Evolutionary conservation across 129 eudicot genomes (phyloP).

Genomic region (Flaveria trinervia): DNA sequence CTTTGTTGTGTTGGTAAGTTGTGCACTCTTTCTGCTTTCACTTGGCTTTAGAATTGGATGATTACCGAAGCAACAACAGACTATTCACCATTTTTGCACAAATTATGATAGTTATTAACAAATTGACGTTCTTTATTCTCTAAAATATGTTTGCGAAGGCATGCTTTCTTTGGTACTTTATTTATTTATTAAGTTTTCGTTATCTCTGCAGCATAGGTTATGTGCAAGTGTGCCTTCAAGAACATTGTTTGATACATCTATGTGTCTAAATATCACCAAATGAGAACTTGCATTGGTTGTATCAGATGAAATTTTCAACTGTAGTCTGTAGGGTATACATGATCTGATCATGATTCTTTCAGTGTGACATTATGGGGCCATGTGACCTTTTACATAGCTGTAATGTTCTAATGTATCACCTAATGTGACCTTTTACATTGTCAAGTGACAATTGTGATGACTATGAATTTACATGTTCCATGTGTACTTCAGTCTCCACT

Average conservation of each 20-base stretch:
- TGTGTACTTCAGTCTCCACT: conserved; percentile 27
- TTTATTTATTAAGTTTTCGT: not conserved
- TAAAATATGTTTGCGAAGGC: not conserved
- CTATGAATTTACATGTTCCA: conserved; percentile 20
- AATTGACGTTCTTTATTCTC: not conserved
- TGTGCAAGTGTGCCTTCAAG: conserved; percentile 22
- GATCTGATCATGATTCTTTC: conserved; percentile 39
- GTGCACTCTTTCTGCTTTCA: conserved; percentile 3
- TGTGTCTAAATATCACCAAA: conserved; percentile 22
- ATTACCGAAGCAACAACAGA: conserved; percentile 11
- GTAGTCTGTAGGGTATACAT: not conserved
- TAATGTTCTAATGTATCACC: conserved; percentile 16
- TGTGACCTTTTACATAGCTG: conserved; percentile 23
- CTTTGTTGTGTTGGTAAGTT: conserved; percentile 46
- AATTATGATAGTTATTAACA: conserved; percentile 9
- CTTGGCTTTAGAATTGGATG: conserved; percentile 13
- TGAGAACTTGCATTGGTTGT: conserved; percentile 22
- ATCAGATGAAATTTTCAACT: conserved; percentile 19
- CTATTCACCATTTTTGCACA: conserved; percentile 1
- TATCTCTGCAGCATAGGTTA: conserved; percentile 33
- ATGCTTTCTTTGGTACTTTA: not conserved
- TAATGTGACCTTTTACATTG: conserved; percentile 3
- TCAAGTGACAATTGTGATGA: conserved; percentile 21
- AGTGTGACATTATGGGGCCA: conserved; percentile 20
- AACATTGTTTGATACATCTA: conserved; percentile 18